Evolutionary conservation across 129 eudicot genomes (phyloP).

Genomic region (Flaveria bidentis): DNA sequence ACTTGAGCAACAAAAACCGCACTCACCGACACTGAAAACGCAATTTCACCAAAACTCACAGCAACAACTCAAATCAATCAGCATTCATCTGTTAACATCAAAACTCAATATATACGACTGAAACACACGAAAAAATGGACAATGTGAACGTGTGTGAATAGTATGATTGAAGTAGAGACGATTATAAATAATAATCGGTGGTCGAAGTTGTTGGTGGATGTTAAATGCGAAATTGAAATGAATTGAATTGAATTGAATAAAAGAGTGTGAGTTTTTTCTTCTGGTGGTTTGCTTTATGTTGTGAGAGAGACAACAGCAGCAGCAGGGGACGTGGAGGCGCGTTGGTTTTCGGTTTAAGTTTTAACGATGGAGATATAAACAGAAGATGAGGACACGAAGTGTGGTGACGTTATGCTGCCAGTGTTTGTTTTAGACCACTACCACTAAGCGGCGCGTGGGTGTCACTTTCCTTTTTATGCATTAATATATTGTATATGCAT

Average conservation of each 20-base stretch:
- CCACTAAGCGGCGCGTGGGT: constrained; percentile 23
- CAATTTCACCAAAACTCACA: constrained; percentile 10
- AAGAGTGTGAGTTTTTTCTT: constrained; percentile 1
- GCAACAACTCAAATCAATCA: constrained; percentile 15
- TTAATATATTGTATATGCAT: too few species aligned
- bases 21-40: constrained; percentile 26
- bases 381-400: constrained; percentile 18
- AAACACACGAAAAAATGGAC: background rate
- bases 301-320: constrained; percentile 24
- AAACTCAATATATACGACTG: background rate
- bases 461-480: constrained; percentile 31
- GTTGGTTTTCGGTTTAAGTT: constrained; percentile 12
- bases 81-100: constrained; percentile 2
- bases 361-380: background rate
- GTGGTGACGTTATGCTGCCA: constrained; percentile 13
- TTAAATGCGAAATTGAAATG: constrained; percentile 31
- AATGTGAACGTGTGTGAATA: constrained; percentile 13
- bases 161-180: background rate
- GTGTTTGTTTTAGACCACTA: background rate
- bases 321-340: constrained; percentile 22
- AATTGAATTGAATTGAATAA: background rate
- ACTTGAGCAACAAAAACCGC: constrained; percentile 11
- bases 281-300: background rate
- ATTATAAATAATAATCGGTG: background rate
- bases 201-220: constrained; percentile 10